phyloP scores from a whole-genome alignment of 257 asterid genomes.

The Jacaranda copaia region DNA sequence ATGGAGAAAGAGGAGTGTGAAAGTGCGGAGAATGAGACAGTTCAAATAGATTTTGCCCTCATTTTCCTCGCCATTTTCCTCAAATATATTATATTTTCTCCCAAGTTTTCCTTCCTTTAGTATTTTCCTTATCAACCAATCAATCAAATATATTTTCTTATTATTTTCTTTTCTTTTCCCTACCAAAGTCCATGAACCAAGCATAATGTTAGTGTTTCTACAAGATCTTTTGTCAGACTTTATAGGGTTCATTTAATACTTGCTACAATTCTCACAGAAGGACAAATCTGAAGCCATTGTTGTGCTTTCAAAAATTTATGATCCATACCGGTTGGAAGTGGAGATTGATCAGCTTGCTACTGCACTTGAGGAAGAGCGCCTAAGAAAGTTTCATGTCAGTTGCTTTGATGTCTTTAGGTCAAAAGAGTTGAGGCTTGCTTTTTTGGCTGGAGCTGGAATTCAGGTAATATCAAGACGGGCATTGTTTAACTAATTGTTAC shows the following conservation, averaged over 20 bases:
- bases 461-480: constrained; percentile 58
- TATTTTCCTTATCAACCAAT: too few species aligned
- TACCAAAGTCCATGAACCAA: too few species aligned
- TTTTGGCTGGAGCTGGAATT: constrained; percentile 90
- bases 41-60: too few species aligned
- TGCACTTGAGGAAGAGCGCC: constrained; percentile 78
- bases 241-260: constrained; percentile 7
- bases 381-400: constrained; percentile 56
- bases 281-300: constrained; percentile 77
- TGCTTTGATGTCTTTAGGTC: constrained; percentile 68
- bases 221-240: constrained; percentile 2
- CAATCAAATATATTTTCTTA: too few species aligned
- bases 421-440: constrained; percentile 88
- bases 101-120: too few species aligned
- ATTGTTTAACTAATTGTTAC: constrained; percentile 1
- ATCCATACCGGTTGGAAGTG: constrained; percentile 74
- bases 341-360: constrained; percentile 86
- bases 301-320: constrained; percentile 92
- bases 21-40: too few species aligned
- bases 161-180: too few species aligned
- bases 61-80: too few species aligned
- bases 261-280: constrained; percentile 56
- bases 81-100: too few species aligned
- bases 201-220: neutral
- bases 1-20: too few species aligned